Evolutionary conservation across 2,329 filamentous ascomycete species (phyloP).

Genomic region (Fusarium burgessii): DNA sequence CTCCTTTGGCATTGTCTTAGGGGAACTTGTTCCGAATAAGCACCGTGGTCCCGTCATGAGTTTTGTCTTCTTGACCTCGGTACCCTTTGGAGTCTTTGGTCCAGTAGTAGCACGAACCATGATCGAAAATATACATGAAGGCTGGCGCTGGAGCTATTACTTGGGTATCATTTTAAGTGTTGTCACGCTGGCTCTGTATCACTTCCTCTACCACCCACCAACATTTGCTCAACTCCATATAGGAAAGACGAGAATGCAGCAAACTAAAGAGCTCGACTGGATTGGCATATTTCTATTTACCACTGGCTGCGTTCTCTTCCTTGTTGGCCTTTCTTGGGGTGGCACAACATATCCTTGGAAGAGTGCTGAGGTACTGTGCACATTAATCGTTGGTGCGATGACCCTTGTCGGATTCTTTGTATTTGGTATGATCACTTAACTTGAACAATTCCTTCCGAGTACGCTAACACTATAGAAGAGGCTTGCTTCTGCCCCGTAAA

Average conservation of each 20-base stretch:
- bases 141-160: conserved; percentile 65
- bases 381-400: conserved; percentile 54
- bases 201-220: conserved; percentile 61
- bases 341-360: conserved; percentile 58
- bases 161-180: conserved; percentile 59
- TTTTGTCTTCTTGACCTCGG: conserved; percentile 54
- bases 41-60: conserved; percentile 53
- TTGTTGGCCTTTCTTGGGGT: conserved; percentile 59
- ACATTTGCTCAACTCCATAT: conserved; percentile 58
- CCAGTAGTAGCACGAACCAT: conserved; percentile 61
- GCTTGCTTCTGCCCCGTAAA: conserved; percentile 51
- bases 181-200: conserved; percentile 55
- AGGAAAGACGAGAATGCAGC: conserved; percentile 52
- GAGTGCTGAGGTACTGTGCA: conserved; percentile 53
- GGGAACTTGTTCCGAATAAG: conserved; percentile 59
- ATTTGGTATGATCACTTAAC: conserved; percentile 46
- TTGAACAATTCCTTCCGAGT: neutral
- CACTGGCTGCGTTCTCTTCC: conserved; percentile 55
- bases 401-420: conserved; percentile 52
- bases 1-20: conserved; percentile 56
- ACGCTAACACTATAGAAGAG: conserved; percentile 46
- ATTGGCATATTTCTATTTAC: conserved; percentile 58
- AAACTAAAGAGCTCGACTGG: conserved; percentile 59
- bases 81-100: conserved; percentile 58
- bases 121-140: conserved; percentile 55